A percentile compares a stretch with the other conserved stretches of the same genome.
Conservation (phyloP, 2,329 filamentous ascomycete species). For the Harringtonia aguacate region DNA sequence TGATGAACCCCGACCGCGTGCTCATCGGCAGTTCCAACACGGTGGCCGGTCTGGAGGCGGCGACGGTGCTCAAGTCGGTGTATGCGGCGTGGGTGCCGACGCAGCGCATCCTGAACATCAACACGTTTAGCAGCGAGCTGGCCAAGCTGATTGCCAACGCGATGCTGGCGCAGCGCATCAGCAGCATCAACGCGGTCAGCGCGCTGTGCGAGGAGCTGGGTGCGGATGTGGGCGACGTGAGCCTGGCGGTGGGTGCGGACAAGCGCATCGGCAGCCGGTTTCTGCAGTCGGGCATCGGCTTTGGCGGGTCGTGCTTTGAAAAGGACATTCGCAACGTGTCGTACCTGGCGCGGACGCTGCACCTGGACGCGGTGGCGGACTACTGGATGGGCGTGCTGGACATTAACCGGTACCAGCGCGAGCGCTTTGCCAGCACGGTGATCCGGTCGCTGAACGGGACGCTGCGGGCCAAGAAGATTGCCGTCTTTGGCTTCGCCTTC, state of each 20-base stretch:
- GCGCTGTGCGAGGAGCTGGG: conserved; percentile 3
- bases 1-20: conserved; percentile 3
- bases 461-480: conserved; percentile 2
- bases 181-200: conserved; percentile 7
- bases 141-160: conserved; percentile 5
- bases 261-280: conserved; percentile 1
- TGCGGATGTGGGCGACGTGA: conserved; percentile 1
- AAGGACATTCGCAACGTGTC: conserved; percentile 5
- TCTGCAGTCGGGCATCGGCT: conserved; percentile 1
- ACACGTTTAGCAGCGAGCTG: conserved; percentile 6
- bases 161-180: conserved; percentile 6
- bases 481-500: conserved; percentile 4
- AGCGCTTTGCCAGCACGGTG: conserved; percentile 1
- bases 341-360: background rate
- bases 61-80: background rate
- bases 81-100: conserved; percentile 4
- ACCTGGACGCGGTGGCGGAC: background rate
- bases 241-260: conserved; percentile 2
- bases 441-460: conserved; percentile 1
- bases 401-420: conserved; percentile 3
- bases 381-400: conserved; percentile 1
- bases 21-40: conserved; percentile 2
- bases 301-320: conserved; percentile 4
- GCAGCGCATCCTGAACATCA: background rate
- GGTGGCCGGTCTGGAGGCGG: background rate